Evolutionary conservation across 2,329 filamentous ascomycete genomes (phyloP).

Genomic region (Microdochium paspali): DNA sequence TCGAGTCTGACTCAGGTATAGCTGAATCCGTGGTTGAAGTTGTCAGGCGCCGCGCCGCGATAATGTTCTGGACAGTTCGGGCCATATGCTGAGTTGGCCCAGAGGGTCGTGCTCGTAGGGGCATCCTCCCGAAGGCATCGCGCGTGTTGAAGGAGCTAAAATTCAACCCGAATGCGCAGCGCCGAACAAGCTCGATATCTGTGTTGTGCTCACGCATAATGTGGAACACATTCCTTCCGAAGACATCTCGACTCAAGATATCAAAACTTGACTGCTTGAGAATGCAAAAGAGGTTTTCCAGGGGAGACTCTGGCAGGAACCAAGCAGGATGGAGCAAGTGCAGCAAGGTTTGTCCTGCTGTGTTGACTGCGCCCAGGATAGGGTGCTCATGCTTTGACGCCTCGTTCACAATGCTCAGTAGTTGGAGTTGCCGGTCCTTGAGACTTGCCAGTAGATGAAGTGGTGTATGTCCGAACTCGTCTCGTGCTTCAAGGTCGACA

Average conservation of each 20-base stretch:
- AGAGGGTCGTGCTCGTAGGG: slow-evolving; percentile 10
- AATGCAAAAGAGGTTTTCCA: slow-evolving; percentile 11
- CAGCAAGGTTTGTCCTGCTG: slow-evolving; percentile 20
- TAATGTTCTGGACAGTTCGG: slow-evolving; percentile 11
- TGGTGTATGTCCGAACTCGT: slow-evolving; percentile 42
- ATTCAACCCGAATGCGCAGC: slow-evolving; percentile 16
- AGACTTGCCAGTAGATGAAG: slow-evolving; percentile 31
- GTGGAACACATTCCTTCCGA: slow-evolving; percentile 19
- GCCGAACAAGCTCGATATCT: slow-evolving; percentile 7
- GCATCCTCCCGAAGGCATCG: slow-evolving; percentile 38
- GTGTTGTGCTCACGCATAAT: slow-evolving; percentile 18
- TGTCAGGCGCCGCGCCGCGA: slow-evolving; percentile 2
- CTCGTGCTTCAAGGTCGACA: slow-evolving; percentile 25
- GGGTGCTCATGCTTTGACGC: background rate
- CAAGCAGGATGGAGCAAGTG: slow-evolving; percentile 20
- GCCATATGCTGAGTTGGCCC: slow-evolving; percentile 13
- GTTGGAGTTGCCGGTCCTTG: background rate
- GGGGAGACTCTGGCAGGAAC: slow-evolving; percentile 12
- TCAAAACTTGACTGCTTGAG: slow-evolving; percentile 12
- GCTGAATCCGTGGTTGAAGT: background rate
- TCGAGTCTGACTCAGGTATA: slow-evolving; percentile 7
- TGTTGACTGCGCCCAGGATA: slow-evolving; percentile 13
- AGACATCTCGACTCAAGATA: slow-evolving; percentile 17
- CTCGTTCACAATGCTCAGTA: background rate
- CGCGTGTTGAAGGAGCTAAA: slow-evolving; percentile 23